phyloP scores from a whole-genome alignment of 2,329 filamentous ascomycete species.

The Fusarium foetens region DNA sequence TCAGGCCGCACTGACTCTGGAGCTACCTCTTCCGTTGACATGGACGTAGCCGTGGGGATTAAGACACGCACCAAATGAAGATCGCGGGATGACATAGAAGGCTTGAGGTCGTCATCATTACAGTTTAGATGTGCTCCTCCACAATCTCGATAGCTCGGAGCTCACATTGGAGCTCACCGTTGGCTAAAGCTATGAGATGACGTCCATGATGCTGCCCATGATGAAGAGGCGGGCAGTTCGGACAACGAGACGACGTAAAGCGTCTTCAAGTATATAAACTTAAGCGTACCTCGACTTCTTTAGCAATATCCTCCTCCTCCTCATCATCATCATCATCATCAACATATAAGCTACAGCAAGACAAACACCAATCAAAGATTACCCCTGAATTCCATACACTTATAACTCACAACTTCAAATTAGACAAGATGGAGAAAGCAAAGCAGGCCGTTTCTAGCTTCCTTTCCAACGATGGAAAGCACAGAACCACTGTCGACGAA shows the following conservation, averaged over 20 bases:
- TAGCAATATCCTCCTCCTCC: not conserved
- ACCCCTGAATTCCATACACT: not conserved
- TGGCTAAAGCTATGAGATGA: constrained; percentile 20
- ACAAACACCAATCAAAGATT: not conserved
- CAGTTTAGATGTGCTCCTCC: not conserved
- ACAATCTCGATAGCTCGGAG: not conserved
- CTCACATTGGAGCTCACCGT: constrained; percentile 1
- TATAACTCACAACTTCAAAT: not conserved
- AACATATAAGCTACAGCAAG: not conserved
- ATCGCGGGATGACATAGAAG: constrained; percentile 38
- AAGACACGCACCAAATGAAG: constrained; percentile 22
- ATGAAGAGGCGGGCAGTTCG: constrained; percentile 12
- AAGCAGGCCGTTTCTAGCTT: constrained; percentile 71
- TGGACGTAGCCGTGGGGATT: constrained; percentile 4
- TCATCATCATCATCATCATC: not conserved
- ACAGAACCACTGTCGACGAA: constrained; percentile 78
- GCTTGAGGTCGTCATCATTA: constrained; percentile 25
- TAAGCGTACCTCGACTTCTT: not conserved
- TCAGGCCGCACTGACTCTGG: not conserved
- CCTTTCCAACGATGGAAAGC: constrained; percentile 69
- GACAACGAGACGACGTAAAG: not conserved
- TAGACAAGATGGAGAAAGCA: constrained; percentile 68
- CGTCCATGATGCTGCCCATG: constrained; percentile 26
- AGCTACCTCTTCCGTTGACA: constrained; percentile 1
- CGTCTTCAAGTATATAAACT: constrained; percentile 26